Evolutionary conservation across 129 eudicot genomes (phyloP), one percentile per base, ranked within the genome.

Genomic region (Flaveria robusta): DNA sequence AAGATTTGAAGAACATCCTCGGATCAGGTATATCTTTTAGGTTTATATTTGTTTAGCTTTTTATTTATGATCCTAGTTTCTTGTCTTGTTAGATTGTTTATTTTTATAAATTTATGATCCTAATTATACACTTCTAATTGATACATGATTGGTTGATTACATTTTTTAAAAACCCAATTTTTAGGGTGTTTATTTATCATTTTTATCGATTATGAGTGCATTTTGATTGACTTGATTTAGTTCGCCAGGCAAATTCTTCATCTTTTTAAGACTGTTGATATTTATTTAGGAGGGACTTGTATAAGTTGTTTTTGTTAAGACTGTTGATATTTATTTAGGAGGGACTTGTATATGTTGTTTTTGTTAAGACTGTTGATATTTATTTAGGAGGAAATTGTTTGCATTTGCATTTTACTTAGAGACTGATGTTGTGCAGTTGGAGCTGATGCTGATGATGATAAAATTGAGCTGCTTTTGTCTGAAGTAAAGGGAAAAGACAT

Each of bases 401-500:
- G 37, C 43, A 19, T 51, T 22, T 9, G 23, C 50, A 54, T 16
- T 39, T 19, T 2, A 37, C 16, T 0, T 63, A 12, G 71, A 46
- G 7, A 50, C 12, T 72, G 73, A 49, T 66, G 41, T 27, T 71
- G 63, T 84, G 77, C 85, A 90, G 96, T 90, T 82, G 92, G 96
- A 81, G 90, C 87, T 15, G 96, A 87, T 64, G 89, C 87, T 47
- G 96, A 87, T 77, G 96, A 90, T 7, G 87, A 71, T 39, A 87
- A 23, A 70, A 76, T 90, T 62, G 84, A 85, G 56, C 68, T 87
- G 52, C 84, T 90, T 47, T 78, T 90, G 80, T 52, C 71, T 5
- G 82, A 87, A 71, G 90, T 90, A 47, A 77, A 79, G 71, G 90
- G 92, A 8, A 87, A 87, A 72, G 90, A 86, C 63, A 74, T 86